These are phyloP conservation scores for Phytophthora pistaciae DNA, from an alignment of 352 stramenopile genomes.

Conservation along the genomic window DNA sequence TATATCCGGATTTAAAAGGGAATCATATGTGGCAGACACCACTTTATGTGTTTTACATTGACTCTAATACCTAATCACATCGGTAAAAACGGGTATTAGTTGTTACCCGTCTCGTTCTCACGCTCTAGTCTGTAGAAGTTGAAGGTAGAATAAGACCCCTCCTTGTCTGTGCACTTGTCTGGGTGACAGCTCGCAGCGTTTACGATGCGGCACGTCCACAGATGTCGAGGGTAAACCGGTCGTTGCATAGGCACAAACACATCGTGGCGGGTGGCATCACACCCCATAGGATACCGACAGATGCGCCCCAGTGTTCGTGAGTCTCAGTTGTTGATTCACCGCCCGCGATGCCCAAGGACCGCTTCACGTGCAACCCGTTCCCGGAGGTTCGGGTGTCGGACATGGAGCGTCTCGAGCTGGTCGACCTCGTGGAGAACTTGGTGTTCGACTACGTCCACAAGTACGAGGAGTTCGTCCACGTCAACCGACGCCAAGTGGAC, in stretches of 20 bases:
- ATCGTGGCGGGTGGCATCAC: constrained; percentile 1
- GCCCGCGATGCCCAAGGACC: constrained; percentile 16
- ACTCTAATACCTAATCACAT: too few species aligned
- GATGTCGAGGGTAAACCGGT: neutral
- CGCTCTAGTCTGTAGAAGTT: too few species aligned
- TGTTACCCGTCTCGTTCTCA: too few species aligned
- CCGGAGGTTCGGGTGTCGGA: constrained; percentile 20
- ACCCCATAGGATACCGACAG: neutral
- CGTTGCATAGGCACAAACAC: constrained; percentile 24
- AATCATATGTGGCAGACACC: too few species aligned
- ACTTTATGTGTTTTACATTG: too few species aligned
- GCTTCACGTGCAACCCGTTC: constrained; percentile 25
- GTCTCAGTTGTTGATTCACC: constrained; percentile 23
- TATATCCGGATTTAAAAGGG: too few species aligned
- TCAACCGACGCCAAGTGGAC: constrained; percentile 30
- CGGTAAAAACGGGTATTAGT: too few species aligned
- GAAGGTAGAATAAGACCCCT: constrained; percentile 3
- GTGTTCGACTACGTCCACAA: constrained; percentile 31
- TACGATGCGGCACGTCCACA: neutral
- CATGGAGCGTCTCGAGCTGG: constrained; percentile 11
- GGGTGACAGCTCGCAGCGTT: constrained; percentile 1
- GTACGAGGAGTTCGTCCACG: constrained; percentile 25
- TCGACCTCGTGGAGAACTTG: constrained; percentile 24
- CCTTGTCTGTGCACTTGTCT: neutral
- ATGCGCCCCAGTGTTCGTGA: too few species aligned